Conservation (phyloP, 768 basidiomycete genomes). For the Amanita subjunquillea region DNA sequence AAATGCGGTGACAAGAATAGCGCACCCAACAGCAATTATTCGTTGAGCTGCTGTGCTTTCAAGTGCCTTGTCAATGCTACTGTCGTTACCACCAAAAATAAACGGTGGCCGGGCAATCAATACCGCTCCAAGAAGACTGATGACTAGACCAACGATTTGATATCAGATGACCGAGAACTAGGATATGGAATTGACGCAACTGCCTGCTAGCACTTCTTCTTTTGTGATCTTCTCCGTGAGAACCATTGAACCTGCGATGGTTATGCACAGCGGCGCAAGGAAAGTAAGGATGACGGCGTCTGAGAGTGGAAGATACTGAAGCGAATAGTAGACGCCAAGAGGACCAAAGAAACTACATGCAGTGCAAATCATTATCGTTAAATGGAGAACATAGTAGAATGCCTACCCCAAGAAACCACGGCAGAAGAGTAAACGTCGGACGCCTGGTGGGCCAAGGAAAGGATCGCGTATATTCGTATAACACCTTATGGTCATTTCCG, state of each 20-base stretch:
- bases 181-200: constrained; percentile 11
- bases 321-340: constrained; percentile 58
- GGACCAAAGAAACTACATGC: constrained; percentile 56
- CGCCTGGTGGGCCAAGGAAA: constrained; percentile 35
- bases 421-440: constrained; percentile 20
- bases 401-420: constrained; percentile 51
- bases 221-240: constrained; percentile 49
- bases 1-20: background rate
- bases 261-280: constrained; percentile 56
- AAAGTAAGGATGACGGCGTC: constrained; percentile 75
- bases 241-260: constrained; percentile 30
- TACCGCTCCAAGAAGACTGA: constrained; percentile 66
- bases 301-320: constrained; percentile 66
- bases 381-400: background rate
- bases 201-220: constrained; percentile 41
- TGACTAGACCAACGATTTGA: constrained; percentile 24
- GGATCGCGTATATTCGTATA: constrained; percentile 40
- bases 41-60: constrained; percentile 21
- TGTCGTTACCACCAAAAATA: constrained; percentile 44
- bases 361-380: background rate
- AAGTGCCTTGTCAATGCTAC: background rate
- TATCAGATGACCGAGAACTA: background rate
- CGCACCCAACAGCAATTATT: constrained; percentile 50
- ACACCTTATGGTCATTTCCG: constrained; percentile 17
- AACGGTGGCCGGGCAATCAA: constrained; percentile 73